phyloP scores from a whole-genome alignment of 139 green algal genomes.

The Pseudopediastrum boryanum region DNA sequence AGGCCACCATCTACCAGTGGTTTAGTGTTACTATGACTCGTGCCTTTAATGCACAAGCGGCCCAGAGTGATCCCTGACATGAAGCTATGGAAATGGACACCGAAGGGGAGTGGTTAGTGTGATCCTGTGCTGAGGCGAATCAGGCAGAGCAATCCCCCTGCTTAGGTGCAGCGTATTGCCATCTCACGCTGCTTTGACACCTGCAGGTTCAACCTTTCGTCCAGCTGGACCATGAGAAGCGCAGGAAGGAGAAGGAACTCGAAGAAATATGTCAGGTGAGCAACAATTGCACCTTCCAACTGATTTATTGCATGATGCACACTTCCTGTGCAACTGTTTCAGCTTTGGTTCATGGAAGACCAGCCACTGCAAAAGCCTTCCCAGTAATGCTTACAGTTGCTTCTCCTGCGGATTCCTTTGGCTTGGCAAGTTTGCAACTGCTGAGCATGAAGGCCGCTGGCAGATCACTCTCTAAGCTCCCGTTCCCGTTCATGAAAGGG shows the following conservation, averaged over 20 bases:
- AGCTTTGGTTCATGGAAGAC: not conserved
- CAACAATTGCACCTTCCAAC: not conserved
- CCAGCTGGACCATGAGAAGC: constrained; percentile 38
- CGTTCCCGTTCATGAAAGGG: no score
- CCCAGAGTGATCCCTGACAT: no score
- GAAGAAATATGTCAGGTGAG: constrained; percentile 42
- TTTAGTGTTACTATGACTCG: no score
- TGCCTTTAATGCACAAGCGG: no score
- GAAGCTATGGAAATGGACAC: no score
- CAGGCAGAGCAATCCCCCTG: no score
- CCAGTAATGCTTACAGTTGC: not conserved
- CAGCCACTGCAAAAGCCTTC: not conserved
- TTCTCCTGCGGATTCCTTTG: not conserved
- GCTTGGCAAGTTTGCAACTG: no score
- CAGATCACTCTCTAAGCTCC: no score
- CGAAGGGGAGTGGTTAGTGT: no score
- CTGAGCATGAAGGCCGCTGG: no score
- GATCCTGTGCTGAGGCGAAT: no score
- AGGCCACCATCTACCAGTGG: not conserved
- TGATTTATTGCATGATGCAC: not conserved
- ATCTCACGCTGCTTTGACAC: not conserved
- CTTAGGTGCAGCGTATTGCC: not conserved
- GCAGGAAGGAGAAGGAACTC: constrained; percentile 31
- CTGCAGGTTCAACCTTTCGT: constrained; percentile 26
- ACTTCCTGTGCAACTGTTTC: not conserved